Conservation (phyloP, 2,329 filamentous ascomycete genomes). For the Monosporascus sp. region DNA sequence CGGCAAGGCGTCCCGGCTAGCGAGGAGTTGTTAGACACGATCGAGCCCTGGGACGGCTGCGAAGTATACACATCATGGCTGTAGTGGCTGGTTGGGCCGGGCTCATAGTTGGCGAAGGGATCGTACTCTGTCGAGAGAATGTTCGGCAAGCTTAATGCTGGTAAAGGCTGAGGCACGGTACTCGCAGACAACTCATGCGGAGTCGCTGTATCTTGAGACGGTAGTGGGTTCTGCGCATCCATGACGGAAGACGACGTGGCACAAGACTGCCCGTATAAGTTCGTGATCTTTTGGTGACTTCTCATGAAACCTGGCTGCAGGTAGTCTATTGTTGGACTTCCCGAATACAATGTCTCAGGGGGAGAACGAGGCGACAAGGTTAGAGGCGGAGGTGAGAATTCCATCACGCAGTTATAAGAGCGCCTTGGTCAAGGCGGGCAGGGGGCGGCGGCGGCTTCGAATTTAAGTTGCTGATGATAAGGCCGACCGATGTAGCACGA, state of each 20-base stretch:
- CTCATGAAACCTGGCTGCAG: constrained; percentile 39
- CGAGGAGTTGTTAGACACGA: constrained; percentile 20
- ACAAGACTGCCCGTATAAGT: constrained; percentile 37
- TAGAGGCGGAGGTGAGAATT: constrained; percentile 43
- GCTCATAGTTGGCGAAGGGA: constrained; percentile 43
- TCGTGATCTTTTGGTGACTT: constrained; percentile 38
- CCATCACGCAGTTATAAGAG: constrained; percentile 33
- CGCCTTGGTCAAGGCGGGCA: neutral
- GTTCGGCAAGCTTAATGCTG: constrained; percentile 38
- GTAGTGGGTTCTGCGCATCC: constrained; percentile 31
- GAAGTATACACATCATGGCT: constrained; percentile 42
- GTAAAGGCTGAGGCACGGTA: constrained; percentile 33
- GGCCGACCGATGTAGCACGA: neutral
- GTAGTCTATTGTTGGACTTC: constrained; percentile 38
- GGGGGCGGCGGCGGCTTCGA: neutral
- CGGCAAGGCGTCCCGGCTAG: constrained; percentile 25
- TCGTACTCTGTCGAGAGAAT: constrained; percentile 47
- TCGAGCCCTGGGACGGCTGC: constrained; percentile 29
- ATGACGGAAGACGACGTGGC: constrained; percentile 30
- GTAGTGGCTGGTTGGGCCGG: constrained; percentile 36
- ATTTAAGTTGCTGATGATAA: neutral
- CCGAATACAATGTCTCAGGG: constrained; percentile 39
- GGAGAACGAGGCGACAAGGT: constrained; percentile 39
- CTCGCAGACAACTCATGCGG: constrained; percentile 40
- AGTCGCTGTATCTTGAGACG: constrained; percentile 35